Evolutionary conservation across 208 protist genomes (phyloP), one percentile per base, ranked within the genome.

Genomic region (Trypanosoma theileri): DNA sequence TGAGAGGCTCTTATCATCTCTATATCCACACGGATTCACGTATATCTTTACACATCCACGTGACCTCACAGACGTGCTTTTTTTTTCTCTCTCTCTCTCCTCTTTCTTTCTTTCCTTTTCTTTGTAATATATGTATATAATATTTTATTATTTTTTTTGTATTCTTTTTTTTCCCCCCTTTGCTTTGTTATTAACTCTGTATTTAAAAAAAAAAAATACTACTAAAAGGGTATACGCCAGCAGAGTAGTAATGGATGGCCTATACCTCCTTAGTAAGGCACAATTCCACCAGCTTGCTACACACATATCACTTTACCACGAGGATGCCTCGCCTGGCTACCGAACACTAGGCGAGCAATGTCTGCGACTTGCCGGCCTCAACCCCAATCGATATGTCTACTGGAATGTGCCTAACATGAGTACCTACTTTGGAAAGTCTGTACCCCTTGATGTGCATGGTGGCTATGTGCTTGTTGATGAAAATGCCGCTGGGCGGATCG

Each of bases 251-350:
- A 93, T 93, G 88, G 88, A 93, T 54, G 82, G 80, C 16, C 73
- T 93, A 19, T 93, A 85, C 71, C 82, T 83, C 21, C 79, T 87
- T 45, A 77, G 80, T 26, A 81, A 80, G 70, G 80, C 83, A 31
- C 88, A 93, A 77, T 93, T 93, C 59, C 83, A 91, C 59, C 85
- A 93, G 74, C 77, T 89, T 31, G 84, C 79, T 22, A 93, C 88
- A 24, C 88, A 93, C 66, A 80, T 93, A 60, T 77, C 85, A 12
- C 73, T 91, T 46, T 89, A 91, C 65, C 88, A 83, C 71, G 83
- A 91, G 76, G 85, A 91, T 41, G 77, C 77, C 64, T 81, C 79
- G n/a, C 72, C 64, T 4, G 78, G 71, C 45, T 89, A 86, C 69
- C 66, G 73, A 40, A 46, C 55, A 8, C 67, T 93, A n/a, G 83